Evolutionary conservation across 2,329 filamentous ascomycete genomes (phyloP).

Genomic region (Exophiala aquamarina): DNA sequence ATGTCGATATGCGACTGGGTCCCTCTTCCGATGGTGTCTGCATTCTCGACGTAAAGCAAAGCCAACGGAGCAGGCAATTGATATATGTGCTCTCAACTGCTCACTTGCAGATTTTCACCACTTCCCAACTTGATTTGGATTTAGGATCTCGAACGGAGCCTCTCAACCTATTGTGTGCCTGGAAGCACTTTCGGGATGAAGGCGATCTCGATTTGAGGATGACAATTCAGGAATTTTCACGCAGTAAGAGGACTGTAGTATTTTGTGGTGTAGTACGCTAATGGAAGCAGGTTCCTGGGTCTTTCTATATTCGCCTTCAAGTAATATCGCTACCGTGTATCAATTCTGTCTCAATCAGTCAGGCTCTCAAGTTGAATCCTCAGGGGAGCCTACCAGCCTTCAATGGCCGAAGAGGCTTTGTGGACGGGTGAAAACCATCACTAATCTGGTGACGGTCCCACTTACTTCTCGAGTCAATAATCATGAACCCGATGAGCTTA

Average conservation of each 20-base stretch:
- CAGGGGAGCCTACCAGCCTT: constrained; percentile 15
- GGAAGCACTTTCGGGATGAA: constrained; percentile 55
- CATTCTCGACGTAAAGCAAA: constrained; percentile 55
- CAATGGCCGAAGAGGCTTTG: constrained; percentile 11
- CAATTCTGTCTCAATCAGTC: constrained; percentile 21
- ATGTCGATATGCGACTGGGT: constrained; percentile 37
- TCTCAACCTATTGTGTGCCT: constrained; percentile 43
- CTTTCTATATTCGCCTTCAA: constrained; percentile 42
- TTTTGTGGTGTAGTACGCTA: neutral
- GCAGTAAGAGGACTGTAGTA: constrained; percentile 31
- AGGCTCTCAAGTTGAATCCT: constrained; percentile 4
- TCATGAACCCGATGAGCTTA: no score
- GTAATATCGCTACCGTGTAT: constrained; percentile 35
- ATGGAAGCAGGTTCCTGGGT: constrained; percentile 35
- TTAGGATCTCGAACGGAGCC: constrained; percentile 25
- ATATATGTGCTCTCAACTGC: constrained; percentile 57
- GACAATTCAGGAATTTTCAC: constrained; percentile 32
- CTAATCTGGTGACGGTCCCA: no score
- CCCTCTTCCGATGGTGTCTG: constrained; percentile 44
- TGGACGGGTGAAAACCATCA: no score
- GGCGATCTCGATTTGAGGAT: constrained; percentile 54
- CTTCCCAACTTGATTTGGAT: constrained; percentile 29
- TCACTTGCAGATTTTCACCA: constrained; percentile 45
- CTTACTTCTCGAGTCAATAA: no score
- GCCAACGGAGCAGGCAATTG: constrained; percentile 41